A percentile compares a stretch with the other conserved stretches of the same genome.
Evolutionary conservation across 495 filamentous ascomycete species (phyloP).

Genomic region (Podospora fimiseda): DNA sequence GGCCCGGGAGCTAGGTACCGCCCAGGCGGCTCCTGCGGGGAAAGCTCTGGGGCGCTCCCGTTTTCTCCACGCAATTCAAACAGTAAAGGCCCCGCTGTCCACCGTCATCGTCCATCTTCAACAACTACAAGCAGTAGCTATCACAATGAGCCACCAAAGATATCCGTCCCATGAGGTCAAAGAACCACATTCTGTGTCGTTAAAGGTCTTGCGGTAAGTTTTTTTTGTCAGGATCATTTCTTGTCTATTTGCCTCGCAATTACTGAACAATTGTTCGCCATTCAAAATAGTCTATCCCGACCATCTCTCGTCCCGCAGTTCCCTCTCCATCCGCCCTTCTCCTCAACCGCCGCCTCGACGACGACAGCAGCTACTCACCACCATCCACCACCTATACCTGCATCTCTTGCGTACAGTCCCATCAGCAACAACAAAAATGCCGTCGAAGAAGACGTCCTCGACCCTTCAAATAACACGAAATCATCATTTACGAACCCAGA

Average conservation of each 20-base stretch:
- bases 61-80: neutral
- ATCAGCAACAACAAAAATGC: neutral
- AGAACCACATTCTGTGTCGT: conserved; percentile 75
- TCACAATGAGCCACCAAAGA: conserved; percentile 45
- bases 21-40: neutral
- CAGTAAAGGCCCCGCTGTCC: conserved; percentile 7
- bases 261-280: conserved; percentile 6
- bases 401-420: conserved; percentile 40
- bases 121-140: neutral
- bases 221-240: neutral
- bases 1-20: too few species aligned
- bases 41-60: neutral
- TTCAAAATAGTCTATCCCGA: conserved; percentile 43
- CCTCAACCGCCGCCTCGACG: neutral
- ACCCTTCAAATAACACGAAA: neutral
- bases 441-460: neutral
- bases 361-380: neutral
- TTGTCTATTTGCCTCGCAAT: neutral
- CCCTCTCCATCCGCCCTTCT: conserved; percentile 31
- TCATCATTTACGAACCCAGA: conserved; percentile 29
- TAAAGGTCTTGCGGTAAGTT: conserved; percentile 69
- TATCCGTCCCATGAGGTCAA: conserved; percentile 56
- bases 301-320: conserved; percentile 50
- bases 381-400: conserved; percentile 29
- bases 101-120: neutral